phyloP scores from a whole-genome alignment of 1,284 basidiomycete species.

The Heliocybe sulcata region DNA sequence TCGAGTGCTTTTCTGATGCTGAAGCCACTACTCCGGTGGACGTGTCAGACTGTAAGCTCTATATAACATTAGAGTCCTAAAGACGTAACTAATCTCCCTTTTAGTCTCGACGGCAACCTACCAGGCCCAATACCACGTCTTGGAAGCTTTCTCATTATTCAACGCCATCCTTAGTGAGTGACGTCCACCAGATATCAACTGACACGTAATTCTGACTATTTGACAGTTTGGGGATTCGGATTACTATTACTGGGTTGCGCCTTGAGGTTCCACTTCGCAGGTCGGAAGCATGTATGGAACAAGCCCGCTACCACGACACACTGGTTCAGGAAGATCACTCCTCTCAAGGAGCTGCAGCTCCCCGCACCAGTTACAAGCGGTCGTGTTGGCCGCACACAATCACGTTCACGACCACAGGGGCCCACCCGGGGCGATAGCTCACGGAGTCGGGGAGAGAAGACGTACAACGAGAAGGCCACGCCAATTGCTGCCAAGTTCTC shows the following conservation, averaged over 20 bases:
- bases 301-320: slow-evolving; percentile 64
- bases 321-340: slow-evolving; percentile 40
- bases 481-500: neutral
- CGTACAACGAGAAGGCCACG: neutral
- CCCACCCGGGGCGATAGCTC: neutral
- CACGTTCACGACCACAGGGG: neutral
- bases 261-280: slow-evolving; percentile 54
- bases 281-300: slow-evolving; percentile 68
- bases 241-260: slow-evolving; percentile 56
- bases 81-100: slow-evolving; percentile 2
- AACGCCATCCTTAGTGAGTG: slow-evolving; percentile 62
- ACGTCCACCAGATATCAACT: slow-evolving; percentile 6
- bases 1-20: slow-evolving; percentile 65
- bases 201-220: slow-evolving; percentile 4
- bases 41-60: slow-evolving; percentile 49
- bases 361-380: slow-evolving; percentile 24
- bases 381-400: neutral
- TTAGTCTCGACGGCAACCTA: slow-evolving; percentile 63
- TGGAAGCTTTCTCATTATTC: slow-evolving; percentile 71
- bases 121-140: slow-evolving; percentile 75
- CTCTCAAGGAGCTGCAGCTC: slow-evolving; percentile 19
- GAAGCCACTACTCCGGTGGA: slow-evolving; percentile 43
- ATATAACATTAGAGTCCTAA: slow-evolving; percentile 5
- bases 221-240: slow-evolving; percentile 54
- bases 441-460: slow-evolving; percentile 4